These are phyloP conservation scores for Atkinsonella texensis DNA, from an alignment of 2,329 filamentous ascomycete genomes.

Conservation along the genomic window DNA sequence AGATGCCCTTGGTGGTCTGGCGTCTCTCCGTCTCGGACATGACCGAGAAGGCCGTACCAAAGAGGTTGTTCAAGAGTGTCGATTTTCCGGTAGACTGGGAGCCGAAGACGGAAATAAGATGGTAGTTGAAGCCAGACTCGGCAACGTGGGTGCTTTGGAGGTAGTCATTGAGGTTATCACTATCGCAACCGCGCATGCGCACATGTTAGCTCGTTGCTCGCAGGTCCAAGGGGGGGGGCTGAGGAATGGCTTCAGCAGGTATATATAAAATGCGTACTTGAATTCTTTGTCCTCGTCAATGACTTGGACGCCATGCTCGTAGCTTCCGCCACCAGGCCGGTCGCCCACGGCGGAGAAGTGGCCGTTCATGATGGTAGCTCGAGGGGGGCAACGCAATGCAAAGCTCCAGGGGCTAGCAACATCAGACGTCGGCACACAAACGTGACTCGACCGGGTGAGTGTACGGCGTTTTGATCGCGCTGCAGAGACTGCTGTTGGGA, in stretches of 20 bases:
- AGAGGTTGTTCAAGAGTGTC: conserved; percentile 88
- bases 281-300: conserved; percentile 88
- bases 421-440: neutral
- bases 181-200: conserved; percentile 23
- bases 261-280: conserved; percentile 52
- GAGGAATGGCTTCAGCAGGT: neutral
- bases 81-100: conserved; percentile 98
- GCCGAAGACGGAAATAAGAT: conserved; percentile 96
- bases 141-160: conserved; percentile 69
- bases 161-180: conserved; percentile 68
- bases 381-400: neutral
- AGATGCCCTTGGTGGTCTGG: conserved; percentile 98
- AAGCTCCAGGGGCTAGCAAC: neutral
- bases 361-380: conserved; percentile 51
- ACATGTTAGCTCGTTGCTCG: neutral
- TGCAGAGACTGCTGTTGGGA: neutral
- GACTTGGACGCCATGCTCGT: conserved; percentile 92
- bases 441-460: too few relatives aligned
- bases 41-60: conserved; percentile 91
- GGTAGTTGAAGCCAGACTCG: conserved; percentile 94
- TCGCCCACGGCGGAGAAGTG: conserved; percentile 67
- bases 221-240: neutral
- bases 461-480: neutral
- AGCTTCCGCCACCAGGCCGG: conserved; percentile 51
- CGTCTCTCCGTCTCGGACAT: conserved; percentile 92